Evolutionary conservation across 2,329 filamentous ascomycete species (phyloP).

Genomic region (Colletotrichum eremochloae): DNA sequence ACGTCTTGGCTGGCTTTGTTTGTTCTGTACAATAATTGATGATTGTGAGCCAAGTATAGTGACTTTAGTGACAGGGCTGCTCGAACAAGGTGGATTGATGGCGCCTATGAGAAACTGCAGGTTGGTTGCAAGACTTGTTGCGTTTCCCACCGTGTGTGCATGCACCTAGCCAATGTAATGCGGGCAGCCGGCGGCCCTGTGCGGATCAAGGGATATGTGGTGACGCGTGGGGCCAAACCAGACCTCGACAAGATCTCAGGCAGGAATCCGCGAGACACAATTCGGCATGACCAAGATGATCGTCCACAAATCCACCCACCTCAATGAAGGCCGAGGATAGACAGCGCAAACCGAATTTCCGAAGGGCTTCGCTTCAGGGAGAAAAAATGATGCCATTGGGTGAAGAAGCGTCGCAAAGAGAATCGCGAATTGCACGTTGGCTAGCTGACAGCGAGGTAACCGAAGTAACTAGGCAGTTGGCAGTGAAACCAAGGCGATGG

Average conservation of each 20-base stretch:
- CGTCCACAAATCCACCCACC: background rate
- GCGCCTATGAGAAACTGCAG: background rate
- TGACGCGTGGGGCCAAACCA: background rate
- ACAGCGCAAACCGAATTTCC: background rate
- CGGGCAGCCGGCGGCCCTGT: background rate
- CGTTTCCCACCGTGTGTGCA: background rate
- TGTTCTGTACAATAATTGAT: no score
- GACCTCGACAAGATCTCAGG: background rate
- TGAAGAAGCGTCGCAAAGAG: background rate
- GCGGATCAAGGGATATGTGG: conserved; percentile 4
- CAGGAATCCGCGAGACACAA: background rate
- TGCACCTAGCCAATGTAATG: background rate
- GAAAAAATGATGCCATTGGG: background rate
- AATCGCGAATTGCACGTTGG: background rate
- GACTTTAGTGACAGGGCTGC: background rate
- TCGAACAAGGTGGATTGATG: background rate
- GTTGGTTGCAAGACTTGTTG: background rate
- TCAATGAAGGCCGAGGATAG: background rate
- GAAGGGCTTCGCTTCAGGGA: background rate
- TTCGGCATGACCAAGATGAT: background rate
- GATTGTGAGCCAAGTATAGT: no score
- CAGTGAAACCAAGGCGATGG: background rate
- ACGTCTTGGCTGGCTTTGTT: background rate
- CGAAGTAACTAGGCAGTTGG: background rate
- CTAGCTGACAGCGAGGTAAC: background rate